phyloP scores from a whole-genome alignment of 73 alveolate species.

The Strombidium stylifer region DNA sequence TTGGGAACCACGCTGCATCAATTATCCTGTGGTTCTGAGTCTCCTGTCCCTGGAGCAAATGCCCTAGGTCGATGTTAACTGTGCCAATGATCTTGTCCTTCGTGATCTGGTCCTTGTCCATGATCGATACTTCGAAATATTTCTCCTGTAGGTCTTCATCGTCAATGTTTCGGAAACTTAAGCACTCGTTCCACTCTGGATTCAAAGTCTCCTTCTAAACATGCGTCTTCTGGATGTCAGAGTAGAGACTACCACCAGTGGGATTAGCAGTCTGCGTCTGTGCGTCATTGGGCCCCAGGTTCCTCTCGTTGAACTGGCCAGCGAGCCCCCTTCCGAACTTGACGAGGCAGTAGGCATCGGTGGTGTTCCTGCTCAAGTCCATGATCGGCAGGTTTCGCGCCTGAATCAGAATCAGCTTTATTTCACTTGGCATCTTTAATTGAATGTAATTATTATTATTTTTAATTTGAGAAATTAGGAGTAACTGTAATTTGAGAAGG shows the following conservation, averaged over 20 bases:
- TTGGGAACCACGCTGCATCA: constrained; percentile 33
- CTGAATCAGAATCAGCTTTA: constrained; percentile 13
- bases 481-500: too few relatives aligned
- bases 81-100: constrained; percentile 34
- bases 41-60: constrained; percentile 1
- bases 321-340: constrained; percentile 33
- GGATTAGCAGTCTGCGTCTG: too few relatives aligned
- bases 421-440: constrained; percentile 27
- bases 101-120: constrained; percentile 39
- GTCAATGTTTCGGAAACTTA: constrained; percentile 9
- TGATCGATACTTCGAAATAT: constrained; percentile 10
- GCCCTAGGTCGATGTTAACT: constrained; percentile 28
- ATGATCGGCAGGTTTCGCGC: constrained; percentile 41
- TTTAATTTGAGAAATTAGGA: too few relatives aligned
- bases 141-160: constrained; percentile 38
- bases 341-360: constrained; percentile 31
- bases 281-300: too few relatives aligned
- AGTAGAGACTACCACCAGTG: too few relatives aligned
- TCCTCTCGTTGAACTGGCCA: background rate
- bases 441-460: background rate
- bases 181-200: constrained; percentile 17
- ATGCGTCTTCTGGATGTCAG: background rate
- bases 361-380: constrained; percentile 20
- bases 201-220: background rate
- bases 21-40: background rate